Evolutionary conservation across 768 basidiomycete genomes (phyloP).

Genomic region (Psilocybe cyanescens): DNA sequence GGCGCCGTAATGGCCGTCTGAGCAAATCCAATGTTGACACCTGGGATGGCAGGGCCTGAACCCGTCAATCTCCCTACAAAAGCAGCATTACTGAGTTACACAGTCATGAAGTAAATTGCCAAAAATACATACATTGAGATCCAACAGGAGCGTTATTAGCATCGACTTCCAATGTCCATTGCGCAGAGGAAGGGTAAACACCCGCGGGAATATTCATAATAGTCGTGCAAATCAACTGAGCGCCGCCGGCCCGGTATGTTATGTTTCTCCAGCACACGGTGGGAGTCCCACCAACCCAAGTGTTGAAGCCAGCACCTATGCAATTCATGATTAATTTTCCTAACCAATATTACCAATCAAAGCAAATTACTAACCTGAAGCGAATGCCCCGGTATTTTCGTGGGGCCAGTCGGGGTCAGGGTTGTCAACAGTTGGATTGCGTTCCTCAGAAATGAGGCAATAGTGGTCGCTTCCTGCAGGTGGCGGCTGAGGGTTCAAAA

Average conservation of each 20-base stretch:
- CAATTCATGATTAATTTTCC: too few relatives aligned
- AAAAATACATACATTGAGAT: not conserved
- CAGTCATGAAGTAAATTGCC: not conserved
- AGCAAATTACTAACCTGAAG: not conserved
- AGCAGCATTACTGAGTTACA: not conserved
- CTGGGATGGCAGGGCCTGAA: not conserved
- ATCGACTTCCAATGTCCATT: not conserved
- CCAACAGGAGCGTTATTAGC: not conserved
- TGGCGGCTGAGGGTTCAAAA: not conserved
- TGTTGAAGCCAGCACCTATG: not conserved
- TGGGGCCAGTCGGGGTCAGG: not conserved
- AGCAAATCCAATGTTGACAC: not conserved
- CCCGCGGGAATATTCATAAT: not conserved
- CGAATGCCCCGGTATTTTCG: not conserved
- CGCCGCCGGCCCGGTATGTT: not conserved
- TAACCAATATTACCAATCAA: too few relatives aligned
- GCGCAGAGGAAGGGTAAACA: not conserved
- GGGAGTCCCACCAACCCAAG: not conserved
- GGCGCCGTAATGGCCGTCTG: not conserved
- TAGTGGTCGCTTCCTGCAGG: constrained; percentile 1
- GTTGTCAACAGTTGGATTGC: not conserved
- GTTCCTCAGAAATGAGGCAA: not conserved
- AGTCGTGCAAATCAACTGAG: not conserved
- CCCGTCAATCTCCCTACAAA: not conserved
- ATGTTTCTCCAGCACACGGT: not conserved